phyloP scores from a whole-genome alignment of 768 basidiomycete genomes.

The Suillus tomentosus region DNA sequence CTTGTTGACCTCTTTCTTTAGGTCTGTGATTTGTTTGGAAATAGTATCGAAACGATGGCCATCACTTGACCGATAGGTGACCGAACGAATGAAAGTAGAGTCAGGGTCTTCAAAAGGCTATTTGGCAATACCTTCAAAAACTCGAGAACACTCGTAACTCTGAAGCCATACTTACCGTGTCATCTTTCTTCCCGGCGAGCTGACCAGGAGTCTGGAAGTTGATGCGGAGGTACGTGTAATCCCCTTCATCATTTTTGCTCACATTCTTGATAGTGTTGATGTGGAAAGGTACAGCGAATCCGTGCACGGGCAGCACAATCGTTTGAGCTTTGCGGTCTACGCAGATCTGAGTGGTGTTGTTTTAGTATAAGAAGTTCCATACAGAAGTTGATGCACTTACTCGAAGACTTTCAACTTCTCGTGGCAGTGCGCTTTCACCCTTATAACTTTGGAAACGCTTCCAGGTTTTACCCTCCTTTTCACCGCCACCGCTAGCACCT shows the following conservation, averaged over 20 bases:
- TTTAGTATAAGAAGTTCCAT: background rate
- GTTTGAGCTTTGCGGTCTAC: constrained; percentile 92
- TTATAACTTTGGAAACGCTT: constrained; percentile 97
- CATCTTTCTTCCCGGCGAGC: constrained; percentile 97
- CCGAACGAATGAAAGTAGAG: constrained; percentile 92
- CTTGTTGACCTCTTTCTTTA: constrained; percentile 97
- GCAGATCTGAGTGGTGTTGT: constrained; percentile 57
- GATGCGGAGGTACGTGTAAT: constrained; percentile 91
- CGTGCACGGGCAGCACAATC: constrained; percentile 89
- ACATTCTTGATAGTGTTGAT: constrained; percentile 98
- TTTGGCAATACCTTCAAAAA: constrained; percentile 8
- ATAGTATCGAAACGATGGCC: constrained; percentile 86
- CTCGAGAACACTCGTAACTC: background rate
- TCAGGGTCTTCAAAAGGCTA: constrained; percentile 97
- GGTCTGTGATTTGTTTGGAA: constrained; percentile 88
- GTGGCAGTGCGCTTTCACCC: constrained; percentile 87
- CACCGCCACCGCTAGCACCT: constrained; percentile 69
- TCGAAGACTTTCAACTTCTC: constrained; percentile 76
- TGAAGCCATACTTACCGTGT: constrained; percentile 61
- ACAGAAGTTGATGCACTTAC: constrained; percentile 45
- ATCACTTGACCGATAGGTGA: constrained; percentile 91
- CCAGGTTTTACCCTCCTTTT: constrained; percentile 91
- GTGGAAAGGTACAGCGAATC: constrained; percentile 96
- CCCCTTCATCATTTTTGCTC: constrained; percentile 96
- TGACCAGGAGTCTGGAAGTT: constrained; percentile 99